Evolutionary conservation across 176 grass and related monocot genomes (phyloP), one percentile per base, ranked within the genome.

Genomic region (Oryza meridionalis): DNA sequence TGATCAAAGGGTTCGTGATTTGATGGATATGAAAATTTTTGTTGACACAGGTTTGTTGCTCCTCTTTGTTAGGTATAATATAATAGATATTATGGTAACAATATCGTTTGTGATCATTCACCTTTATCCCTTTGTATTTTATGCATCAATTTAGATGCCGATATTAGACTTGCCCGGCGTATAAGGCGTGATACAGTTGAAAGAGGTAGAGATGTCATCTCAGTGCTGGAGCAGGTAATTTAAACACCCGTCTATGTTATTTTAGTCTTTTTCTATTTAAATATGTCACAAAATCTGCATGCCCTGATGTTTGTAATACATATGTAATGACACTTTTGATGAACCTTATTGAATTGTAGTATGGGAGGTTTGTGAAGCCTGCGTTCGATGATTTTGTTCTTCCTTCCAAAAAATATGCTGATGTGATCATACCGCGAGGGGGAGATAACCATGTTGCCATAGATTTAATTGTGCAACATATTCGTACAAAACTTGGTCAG

Each of bases 21-120:
- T 99, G 84, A 94, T 99, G 96, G 91, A 99, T 71, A 96, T 99
- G 96, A 99, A 99, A 87, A 89, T 92, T 69, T 99, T 99, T 85
- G 93, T 99, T 65, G 93, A 99, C 81, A 92, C 96, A 99, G 93
- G 96, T 99, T 76, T 69, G 50, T 47, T 58, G 10, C 63, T 79
- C 35, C 27, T 69, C 35, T 87, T 86, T 86, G 29, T 78, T 85
- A 63, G 26, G 59, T 31, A 69, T 62, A 35, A 49, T 47, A 6
- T 73, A 86, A 67, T 78, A 14, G 13, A 21, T 9, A 32, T 29
- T 77, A 50, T 29, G 4, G 10, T 17, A 11, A 33, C 70, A 86
- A 13, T 79, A 26, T 87, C 72, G 15, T 80, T 8, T 70, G 72
- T 81, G 59, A 82, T 77, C 38, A 65, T 62, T 74, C 26, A 37